These are phyloP conservation scores for Plasmodium malariae DNA, from an alignment of 169 alveolate genomes.

Conservation along the genomic window DNA sequence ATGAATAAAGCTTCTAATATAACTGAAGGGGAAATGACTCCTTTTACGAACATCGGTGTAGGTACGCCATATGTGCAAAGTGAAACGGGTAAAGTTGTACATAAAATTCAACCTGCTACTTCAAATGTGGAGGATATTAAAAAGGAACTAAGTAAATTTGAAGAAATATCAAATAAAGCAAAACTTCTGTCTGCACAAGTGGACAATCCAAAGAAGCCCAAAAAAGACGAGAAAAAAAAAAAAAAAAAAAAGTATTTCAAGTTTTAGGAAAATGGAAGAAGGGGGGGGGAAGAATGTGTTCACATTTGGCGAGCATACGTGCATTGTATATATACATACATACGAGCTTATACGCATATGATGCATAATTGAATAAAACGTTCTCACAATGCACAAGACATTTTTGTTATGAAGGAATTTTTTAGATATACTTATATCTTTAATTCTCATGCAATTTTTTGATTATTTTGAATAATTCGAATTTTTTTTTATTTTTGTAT, in stretches of 20 bases:
- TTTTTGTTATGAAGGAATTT: no score
- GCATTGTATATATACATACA: not conserved
- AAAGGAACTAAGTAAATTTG: constrained; percentile 77
- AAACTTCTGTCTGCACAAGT: constrained; percentile 84
- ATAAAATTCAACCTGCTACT: not conserved
- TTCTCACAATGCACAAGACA: no score
- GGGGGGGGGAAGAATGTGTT: not conserved
- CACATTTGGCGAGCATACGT: not conserved
- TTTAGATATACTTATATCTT: no score
- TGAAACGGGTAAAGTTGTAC: constrained; percentile 28
- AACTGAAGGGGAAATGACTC: constrained; percentile 45
- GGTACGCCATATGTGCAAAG: constrained; percentile 36
- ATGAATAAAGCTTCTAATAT: constrained; percentile 10
- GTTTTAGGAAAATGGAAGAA: constrained; percentile 65
- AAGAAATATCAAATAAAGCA: constrained; percentile 82
- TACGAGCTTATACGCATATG: no score
- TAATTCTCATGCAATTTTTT: no score
- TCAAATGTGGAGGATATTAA: constrained; percentile 40
- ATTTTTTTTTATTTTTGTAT: no score
- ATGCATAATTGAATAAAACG: not conserved
- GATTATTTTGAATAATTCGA: no score
- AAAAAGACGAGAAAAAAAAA: constrained; percentile 78
- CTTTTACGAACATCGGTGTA: constrained; percentile 18
- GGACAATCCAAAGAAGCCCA: constrained; percentile 60
- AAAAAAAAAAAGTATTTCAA: constrained; percentile 84